Evolutionary conservation across 2,329 filamentous ascomycete genomes (phyloP).

Genomic region (Davidsoniella australis): DNA sequence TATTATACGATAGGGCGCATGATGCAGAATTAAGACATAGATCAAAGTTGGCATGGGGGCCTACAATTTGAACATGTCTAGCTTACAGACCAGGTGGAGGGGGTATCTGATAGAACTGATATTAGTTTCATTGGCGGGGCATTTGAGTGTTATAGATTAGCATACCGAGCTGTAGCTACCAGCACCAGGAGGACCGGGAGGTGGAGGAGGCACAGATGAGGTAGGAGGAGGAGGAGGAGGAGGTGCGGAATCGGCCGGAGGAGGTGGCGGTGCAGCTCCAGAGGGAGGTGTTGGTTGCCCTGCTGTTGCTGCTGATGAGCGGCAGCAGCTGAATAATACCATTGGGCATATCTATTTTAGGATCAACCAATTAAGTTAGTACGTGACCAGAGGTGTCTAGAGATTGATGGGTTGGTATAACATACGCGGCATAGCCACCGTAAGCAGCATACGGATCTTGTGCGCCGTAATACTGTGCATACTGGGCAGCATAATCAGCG

Average conservation of each 20-base stretch:
- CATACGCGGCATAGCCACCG: constrained; percentile 67
- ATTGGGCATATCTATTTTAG: constrained; percentile 39
- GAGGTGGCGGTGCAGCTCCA: constrained; percentile 47
- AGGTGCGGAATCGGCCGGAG: constrained; percentile 35
- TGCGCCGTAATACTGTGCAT: constrained; percentile 63
- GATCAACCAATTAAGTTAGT: constrained; percentile 13
- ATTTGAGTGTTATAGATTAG: constrained; percentile 12
- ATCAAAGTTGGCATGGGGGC: background rate
- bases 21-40: background rate
- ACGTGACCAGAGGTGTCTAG: background rate
- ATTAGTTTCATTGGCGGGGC: constrained; percentile 1
- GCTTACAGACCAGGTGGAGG: constrained; percentile 8
- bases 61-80: background rate
- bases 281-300: constrained; percentile 24
- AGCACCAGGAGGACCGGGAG: constrained; percentile 24
- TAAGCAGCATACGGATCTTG: constrained; percentile 80
- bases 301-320: constrained; percentile 32
- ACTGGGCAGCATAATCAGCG: constrained; percentile 60
- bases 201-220: constrained; percentile 27
- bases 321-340: constrained; percentile 40
- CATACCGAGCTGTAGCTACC: constrained; percentile 48
- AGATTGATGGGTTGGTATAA: background rate
- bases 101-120: background rate
- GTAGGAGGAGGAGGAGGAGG: constrained; percentile 28
- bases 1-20: background rate